Conservation (phyloP, 306 rosid genomes). For the Fragaria vesca region DNA sequence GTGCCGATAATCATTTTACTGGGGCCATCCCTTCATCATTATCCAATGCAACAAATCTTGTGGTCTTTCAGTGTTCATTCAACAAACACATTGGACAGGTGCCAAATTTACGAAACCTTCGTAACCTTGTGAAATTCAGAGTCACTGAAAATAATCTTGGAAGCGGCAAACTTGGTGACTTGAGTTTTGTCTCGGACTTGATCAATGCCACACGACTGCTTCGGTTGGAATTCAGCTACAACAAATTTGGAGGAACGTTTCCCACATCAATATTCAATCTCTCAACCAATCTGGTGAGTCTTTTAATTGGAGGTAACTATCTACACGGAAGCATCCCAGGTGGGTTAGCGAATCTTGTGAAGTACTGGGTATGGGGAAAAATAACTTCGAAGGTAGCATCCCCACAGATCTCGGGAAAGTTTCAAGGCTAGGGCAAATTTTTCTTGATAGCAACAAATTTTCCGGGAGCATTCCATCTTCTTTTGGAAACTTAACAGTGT, state of each 20-base stretch:
- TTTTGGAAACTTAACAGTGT: neutral
- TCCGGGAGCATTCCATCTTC: neutral
- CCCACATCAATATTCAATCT: neutral
- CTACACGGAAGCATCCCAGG: neutral
- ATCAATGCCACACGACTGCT: neutral
- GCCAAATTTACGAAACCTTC: neutral
- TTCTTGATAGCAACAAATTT: neutral
- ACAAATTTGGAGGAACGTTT: neutral
- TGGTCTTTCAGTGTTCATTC: rapidly evolving
- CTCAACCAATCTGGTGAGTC: neutral
- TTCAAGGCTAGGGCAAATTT: neutral
- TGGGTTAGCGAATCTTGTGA: neutral
- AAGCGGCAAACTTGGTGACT: neutral
- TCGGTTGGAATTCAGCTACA: neutral
- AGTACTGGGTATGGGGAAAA: rapidly evolving
- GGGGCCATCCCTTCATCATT: neutral
- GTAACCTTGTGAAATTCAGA: rapidly evolving
- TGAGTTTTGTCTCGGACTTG: neutral
- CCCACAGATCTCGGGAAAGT: neutral
- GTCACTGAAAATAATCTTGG: neutral
- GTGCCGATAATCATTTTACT: rapidly evolving
- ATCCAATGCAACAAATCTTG: neutral
- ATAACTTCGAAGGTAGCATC: neutral
- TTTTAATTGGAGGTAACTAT: rapidly evolving
- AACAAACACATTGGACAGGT: neutral